phyloP scores from a whole-genome alignment of 1,139 yeast species.

The Nakaseomyces sp. region DNA sequence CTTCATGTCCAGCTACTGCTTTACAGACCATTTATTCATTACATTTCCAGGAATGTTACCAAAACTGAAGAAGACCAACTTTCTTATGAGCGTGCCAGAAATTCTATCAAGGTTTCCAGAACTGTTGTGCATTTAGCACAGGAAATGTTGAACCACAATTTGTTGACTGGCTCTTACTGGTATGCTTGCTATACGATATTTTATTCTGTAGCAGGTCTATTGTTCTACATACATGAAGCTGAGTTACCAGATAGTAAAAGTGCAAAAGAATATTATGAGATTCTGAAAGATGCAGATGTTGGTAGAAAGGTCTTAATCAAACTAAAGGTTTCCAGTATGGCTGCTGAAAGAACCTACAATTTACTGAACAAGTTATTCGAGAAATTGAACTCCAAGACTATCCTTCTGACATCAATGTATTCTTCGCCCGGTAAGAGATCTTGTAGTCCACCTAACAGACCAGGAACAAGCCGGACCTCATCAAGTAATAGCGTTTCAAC shows the following conservation, averaged over 20 bases:
- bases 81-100: slow-evolving; percentile 64
- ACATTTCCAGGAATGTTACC: slow-evolving; percentile 39
- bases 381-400: slow-evolving; percentile 46
- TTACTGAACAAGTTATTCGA: slow-evolving; percentile 74
- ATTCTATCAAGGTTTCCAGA: slow-evolving; percentile 79
- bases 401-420: slow-evolving; percentile 12
- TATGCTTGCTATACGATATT: slow-evolving; percentile 87
- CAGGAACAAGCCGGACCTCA: not conserved
- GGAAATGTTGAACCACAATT: slow-evolving; percentile 66
- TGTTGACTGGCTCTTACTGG: slow-evolving; percentile 87
- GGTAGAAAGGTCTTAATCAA: slow-evolving; percentile 68
- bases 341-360: slow-evolving; percentile 73
- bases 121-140: slow-evolving; percentile 76
- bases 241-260: slow-evolving; percentile 48
- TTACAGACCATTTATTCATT: slow-evolving; percentile 88
- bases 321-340: slow-evolving; percentile 64
- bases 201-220: slow-evolving; percentile 80
- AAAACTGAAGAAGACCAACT: slow-evolving; percentile 39
- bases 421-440: slow-evolving; percentile 5
- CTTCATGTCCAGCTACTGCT: slow-evolving; percentile 77
- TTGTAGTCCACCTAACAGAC: not conserved
- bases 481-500: not conserved
- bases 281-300: slow-evolving; percentile 68
- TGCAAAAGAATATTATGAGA: slow-evolving; percentile 48
- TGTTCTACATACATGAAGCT: slow-evolving; percentile 75